Base-by-base conservation (phyloP, 345 rosid genomes). In the Syzygium jambos region DNA sequence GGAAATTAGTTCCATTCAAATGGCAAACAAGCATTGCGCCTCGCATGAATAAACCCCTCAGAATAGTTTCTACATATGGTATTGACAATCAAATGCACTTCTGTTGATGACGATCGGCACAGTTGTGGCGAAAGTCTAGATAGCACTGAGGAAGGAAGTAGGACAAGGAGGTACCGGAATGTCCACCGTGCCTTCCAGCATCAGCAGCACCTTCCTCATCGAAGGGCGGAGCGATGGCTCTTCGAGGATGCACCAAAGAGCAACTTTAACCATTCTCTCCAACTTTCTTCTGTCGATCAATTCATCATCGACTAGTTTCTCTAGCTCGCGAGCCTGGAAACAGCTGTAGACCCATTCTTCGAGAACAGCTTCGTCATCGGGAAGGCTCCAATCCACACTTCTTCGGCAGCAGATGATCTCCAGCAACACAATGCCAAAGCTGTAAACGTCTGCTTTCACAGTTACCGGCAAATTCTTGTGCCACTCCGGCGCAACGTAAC, bases 401-500 rank as follows among this genome's bases (percentile, higher is more conserved):
- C 87, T 88, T 53, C 86, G 84, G 25, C 90, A 87, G 51, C 89
- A 87, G 30, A 91, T 57, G 49, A 90, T 87, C 86, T 91, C 93
- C 51, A 90, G 80, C 85, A 91, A 78, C 84, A 90, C 89, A 1
- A 91, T 51, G 19, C 93, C 91, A 8, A 56, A 91, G 51, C 90
- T 91, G 49, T 91, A 91, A 7, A 91, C 86, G 84, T 90, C 91
- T 1, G 87, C 90, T 51, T 89, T 90, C n/a, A 82, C 85, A 2
- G 87, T 85, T 25, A 87, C 51, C 1, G 88, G 89, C 22, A 82
- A 25, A 10, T 84, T 87, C 85, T 63, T 82, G 27, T 89, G 88
- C 91, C 93, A 91, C 73, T 90, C 91, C 0, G 90, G 90, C 1
- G 91, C 93, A 51, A 91, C 87, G 15, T 92, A 92, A 16, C 93